Conservation (phyloP, 345 rosid species). For the Atalantia buxifolia region DNA sequence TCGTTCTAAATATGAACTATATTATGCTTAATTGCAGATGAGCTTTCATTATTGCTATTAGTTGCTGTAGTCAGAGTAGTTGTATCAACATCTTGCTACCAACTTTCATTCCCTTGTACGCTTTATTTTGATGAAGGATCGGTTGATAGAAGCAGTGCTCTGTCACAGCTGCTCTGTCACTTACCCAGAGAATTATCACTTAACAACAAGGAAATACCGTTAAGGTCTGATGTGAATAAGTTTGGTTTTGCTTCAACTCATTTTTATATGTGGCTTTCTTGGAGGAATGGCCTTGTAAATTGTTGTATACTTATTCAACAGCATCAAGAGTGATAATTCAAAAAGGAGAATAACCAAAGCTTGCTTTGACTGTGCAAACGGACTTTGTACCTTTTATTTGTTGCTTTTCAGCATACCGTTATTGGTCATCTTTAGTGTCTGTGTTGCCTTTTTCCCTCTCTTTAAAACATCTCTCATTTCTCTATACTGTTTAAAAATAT, state of each 20-base stretch:
- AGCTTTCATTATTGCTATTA: constrained; percentile 30
- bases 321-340: neutral
- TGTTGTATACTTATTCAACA: neutral
- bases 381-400: neutral
- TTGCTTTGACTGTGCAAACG: neutral
- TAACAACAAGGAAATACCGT: constrained; percentile 38
- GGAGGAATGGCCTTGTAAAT: neutral
- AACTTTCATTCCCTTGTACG: constrained; percentile 10
- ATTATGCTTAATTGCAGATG: constrained; percentile 29
- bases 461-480: neutral
- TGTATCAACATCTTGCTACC: constrained; percentile 43
- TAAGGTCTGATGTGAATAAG: constrained; percentile 44
- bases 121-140: constrained; percentile 21
- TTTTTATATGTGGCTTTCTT: neutral
- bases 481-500: neutral
- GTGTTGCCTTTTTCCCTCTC: neutral
- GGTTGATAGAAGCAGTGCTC: constrained; percentile 19
- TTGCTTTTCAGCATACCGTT: neutral
- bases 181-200: constrained; percentile 41
- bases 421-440: neutral
- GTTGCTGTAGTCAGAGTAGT: constrained; percentile 48
- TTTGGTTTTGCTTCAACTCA: neutral
- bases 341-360: neutral
- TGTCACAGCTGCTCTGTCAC: constrained; percentile 42
- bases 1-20: neutral